These are phyloP conservation scores for Neofusicoccum laricinum DNA, from an alignment of 2,329 filamentous ascomycete genomes.

Conservation along the genomic window DNA sequence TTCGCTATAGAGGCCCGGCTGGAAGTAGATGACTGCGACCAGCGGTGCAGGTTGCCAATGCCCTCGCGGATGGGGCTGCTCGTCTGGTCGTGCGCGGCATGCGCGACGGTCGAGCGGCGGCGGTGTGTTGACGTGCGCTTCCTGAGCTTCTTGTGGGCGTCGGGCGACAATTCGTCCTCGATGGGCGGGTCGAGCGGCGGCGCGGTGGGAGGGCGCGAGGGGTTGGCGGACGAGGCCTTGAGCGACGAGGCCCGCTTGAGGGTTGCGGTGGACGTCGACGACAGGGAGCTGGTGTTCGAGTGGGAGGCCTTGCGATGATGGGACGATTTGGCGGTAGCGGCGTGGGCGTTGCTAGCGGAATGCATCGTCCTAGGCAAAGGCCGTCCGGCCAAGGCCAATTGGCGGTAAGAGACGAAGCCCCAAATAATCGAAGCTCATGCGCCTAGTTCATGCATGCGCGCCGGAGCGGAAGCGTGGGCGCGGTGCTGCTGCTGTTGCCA, in stretches of 20 bases:
- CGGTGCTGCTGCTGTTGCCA: constrained; percentile 5
- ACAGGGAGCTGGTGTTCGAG: constrained; percentile 43
- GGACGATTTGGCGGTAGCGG: constrained; percentile 17
- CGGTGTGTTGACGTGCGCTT: constrained; percentile 17
- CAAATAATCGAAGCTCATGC: constrained; percentile 16
- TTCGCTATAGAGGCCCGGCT: constrained; percentile 40
- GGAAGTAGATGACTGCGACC: constrained; percentile 57
- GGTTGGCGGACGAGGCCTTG: constrained; percentile 22
- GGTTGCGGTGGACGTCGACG: constrained; percentile 36
- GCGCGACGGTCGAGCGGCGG: constrained; percentile 42
- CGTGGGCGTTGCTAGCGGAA: constrained; percentile 19
- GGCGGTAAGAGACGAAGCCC: constrained; percentile 16
- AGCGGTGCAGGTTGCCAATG: constrained; percentile 53
- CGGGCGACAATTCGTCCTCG: constrained; percentile 7
- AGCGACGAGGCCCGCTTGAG: constrained; percentile 42
- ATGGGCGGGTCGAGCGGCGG: constrained; percentile 9
- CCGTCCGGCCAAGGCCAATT: constrained; percentile 24
- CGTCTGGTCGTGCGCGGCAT: constrained; percentile 36
- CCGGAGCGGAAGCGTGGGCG: constrained; percentile 16
- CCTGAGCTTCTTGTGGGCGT: constrained; percentile 7
- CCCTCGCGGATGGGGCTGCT: constrained; percentile 41
- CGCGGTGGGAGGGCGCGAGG: constrained; percentile 3
- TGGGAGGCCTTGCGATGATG: constrained; percentile 35
- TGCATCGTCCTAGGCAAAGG: constrained; percentile 15
- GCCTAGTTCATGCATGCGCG: constrained; percentile 18